Percentiles rank a stretch among this genome's conserved stretches.
Conservation (phyloP, 352 stramenopile species). For the Nothophytophthora sp. region DNA sequence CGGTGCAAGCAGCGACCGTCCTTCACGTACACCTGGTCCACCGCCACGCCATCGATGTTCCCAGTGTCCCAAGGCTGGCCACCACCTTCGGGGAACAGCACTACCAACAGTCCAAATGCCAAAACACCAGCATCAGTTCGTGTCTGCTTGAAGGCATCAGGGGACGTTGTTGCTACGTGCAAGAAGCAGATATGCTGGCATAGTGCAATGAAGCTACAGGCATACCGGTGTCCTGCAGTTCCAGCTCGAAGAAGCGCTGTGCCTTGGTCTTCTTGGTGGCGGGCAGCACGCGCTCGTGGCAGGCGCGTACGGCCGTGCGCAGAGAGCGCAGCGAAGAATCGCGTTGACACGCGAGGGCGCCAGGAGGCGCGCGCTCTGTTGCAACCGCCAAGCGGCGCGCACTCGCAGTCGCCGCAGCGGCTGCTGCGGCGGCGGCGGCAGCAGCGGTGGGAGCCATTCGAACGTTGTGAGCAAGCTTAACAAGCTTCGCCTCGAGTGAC, state of each 20-base stretch:
- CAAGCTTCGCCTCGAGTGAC: not conserved
- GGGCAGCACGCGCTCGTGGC: constrained; percentile 21
- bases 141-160: too few species aligned
- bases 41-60: constrained; percentile 39
- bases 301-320: constrained; percentile 45
- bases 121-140: constrained; percentile 15
- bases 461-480: constrained; percentile 10
- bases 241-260: constrained; percentile 53
- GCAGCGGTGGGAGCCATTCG: constrained; percentile 24
- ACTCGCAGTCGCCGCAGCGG: constrained; percentile 6
- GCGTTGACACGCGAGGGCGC: constrained; percentile 60
- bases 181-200: too few species aligned
- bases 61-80: constrained; percentile 88
- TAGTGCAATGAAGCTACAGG: too few species aligned
- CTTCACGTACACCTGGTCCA: constrained; percentile 68
- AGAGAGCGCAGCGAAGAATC: constrained; percentile 66
- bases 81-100: constrained; percentile 88
- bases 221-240: constrained; percentile 69
- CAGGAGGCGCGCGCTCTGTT: constrained; percentile 29
- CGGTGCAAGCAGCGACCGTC: constrained; percentile 69
- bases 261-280: constrained; percentile 39
- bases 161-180: too few species aligned
- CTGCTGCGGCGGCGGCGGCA: constrained; percentile 16
- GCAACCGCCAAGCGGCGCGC: constrained; percentile 4
- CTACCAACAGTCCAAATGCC: constrained; percentile 12